Evolutionary conservation across 768 basidiomycete genomes (phyloP), one percentile per base, ranked within the genome.

Genomic region (Naganishia onofrii): DNA sequence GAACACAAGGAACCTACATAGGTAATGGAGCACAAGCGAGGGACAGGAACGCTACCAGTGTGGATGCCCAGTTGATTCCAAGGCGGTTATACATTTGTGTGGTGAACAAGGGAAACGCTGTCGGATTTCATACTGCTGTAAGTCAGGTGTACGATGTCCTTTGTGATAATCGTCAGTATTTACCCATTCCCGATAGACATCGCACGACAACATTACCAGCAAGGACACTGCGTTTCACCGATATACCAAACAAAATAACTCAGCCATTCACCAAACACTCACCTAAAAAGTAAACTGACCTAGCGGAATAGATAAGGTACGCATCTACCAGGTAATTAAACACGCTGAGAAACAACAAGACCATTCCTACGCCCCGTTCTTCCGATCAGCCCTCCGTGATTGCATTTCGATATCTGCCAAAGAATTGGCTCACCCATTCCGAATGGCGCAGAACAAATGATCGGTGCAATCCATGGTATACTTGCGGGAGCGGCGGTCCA

Each of bases 31-130:
- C 34, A 67, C 78, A 75, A n/a, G 60, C 64, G 19, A 73, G 51
- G 19, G 74, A 46, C 53, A 76, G 67, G 48, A 77, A 74, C 4
- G 76, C 77, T 28, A 78, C 68, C n/a, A 72, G 56, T 0, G 73
- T 57, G 12, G 74, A 74, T 29, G 72, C 74, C 67, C 72, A 76
- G 51, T 75, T 71, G 71, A 75, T 69, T 1, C 74, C 74, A 34
- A 76, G 56, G 55, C 70, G 72, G 55, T 76, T 67, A 68, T 74
- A 76, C 86, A 91, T 88, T 36, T 84, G 82, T 21, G 87, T 87
- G 2, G 87, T 88, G 73, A 91, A 91, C 17, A 91, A 80, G 1
- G 90, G 90, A 76, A 92, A 90, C 1, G 85, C 87, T 66, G 89
- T 90, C 0, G 10, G 21, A 29, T 13, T 2, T 31, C 8, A 6